Base-by-base conservation (phyloP, 2,329 filamentous ascomycete species). In the Cryphonectria naterciae region DNA sequence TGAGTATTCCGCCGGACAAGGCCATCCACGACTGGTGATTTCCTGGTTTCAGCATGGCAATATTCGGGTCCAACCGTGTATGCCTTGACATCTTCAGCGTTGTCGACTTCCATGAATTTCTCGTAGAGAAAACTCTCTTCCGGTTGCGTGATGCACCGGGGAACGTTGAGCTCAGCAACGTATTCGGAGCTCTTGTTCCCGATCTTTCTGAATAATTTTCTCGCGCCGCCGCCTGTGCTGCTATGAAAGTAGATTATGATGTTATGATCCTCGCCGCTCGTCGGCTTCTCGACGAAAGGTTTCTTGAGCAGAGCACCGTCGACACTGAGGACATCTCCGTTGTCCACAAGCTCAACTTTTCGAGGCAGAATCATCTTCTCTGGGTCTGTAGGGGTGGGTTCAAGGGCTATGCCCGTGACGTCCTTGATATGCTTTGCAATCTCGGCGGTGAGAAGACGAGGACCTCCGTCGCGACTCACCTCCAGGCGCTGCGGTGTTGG, bases 181-280 rank as follows among this genome's bases (percentile, higher is more conserved):
- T 92, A 97, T 80, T 99, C 97, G 1, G 95, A 98, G 80, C 95
- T 98, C 83, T 99, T 99, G 86, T 99, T 99, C 77, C 97, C 97
- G 77, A 99, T 93, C 81, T 99, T 99, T 70, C 96, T 89, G 82
- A 99, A 99, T 4, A 99, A 87, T 75, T 95, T 93, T 71, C 97
- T 88, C 37, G 94, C 97, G 71, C 96, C 96, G 64, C 95, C 95
- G 41, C 69, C 69, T 22, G 65, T 71, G 58, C 93, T 92, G 73
- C 91, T 92, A 32, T 95, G 93, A 77, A 97, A 98, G 82, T 98
- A 99, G 69, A 99, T 98, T 81, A 97, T 92, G 76, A 99, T 97
- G 79, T 99, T 99, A 83, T 99, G 96, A 77, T 99, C 95, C 81
- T 99, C 96, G 46, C 96, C 96, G 78, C 93, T 98, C n/a, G 94